phyloP scores from a whole-genome alignment of 202 grass and related monocot genomes.

The Setaria italica region DNA sequence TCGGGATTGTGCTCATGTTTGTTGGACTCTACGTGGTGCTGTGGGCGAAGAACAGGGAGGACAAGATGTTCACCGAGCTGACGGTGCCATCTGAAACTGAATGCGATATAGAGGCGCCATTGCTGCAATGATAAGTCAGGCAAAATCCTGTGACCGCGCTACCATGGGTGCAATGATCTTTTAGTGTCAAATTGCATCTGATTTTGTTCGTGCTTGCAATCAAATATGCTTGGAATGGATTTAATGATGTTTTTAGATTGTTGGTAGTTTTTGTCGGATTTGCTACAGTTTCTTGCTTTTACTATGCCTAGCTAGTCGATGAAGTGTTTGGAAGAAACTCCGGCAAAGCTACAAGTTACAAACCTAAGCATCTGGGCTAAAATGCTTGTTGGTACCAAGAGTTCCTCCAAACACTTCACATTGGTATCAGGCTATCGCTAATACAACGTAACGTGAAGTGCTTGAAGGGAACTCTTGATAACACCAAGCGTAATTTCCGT shows the following conservation, averaged over 20 bases:
- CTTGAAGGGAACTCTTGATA: not conserved
- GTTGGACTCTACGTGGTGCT: constrained; percentile 57
- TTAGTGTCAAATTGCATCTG: not conserved
- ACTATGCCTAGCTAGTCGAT: too few relatives aligned
- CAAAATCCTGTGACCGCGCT: not conserved
- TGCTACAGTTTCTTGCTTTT: not conserved
- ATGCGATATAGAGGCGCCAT: constrained; percentile 48
- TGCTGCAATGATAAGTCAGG: constrained; percentile 31
- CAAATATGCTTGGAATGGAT: not conserved
- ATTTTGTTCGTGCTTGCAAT: not conserved
- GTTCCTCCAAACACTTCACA: constrained; percentile 4
- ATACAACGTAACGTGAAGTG: not conserved
- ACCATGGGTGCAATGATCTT: not conserved
- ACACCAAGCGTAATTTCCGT: not conserved
- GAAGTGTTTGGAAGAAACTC: too few relatives aligned
- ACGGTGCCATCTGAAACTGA: not conserved
- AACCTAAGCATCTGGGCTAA: too few relatives aligned
- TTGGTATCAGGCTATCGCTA: too few relatives aligned
- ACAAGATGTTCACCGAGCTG: constrained; percentile 24
- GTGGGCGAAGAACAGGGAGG: constrained; percentile 58
- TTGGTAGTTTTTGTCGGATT: not conserved
- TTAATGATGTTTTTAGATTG: not conserved
- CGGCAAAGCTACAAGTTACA: too few relatives aligned
- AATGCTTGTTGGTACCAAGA: not conserved
- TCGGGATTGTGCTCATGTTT: constrained; percentile 63